Evolutionary conservation across 345 rosid genomes (phyloP).

Genomic region (Cardamine resedifolia): DNA sequence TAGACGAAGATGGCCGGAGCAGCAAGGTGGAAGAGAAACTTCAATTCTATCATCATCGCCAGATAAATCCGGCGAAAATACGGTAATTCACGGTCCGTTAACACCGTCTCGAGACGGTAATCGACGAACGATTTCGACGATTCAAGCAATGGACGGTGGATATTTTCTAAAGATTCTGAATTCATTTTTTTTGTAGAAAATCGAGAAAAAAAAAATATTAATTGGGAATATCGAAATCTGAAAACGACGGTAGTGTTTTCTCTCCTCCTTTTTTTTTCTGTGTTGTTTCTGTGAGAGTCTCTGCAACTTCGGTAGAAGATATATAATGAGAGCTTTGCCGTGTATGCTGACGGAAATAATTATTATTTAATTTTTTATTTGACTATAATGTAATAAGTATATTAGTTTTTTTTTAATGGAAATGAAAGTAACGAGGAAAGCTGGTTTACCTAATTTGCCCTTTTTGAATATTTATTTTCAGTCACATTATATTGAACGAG

Average conservation of each 20-base stretch:
- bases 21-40: slow-evolving; percentile 48
- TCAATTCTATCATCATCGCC: slow-evolving; percentile 58
- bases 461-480: neutral
- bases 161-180: slow-evolving; percentile 35
- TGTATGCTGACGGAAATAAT: slow-evolving; percentile 33
- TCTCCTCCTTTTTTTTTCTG: neutral
- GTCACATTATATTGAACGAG: neutral
- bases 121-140: slow-evolving; percentile 36
- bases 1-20: slow-evolving; percentile 61
- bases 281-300: neutral
- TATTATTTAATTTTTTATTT: neutral
- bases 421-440: slow-evolving; percentile 32
- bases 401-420: neutral
- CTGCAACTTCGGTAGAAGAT: slow-evolving; percentile 9
- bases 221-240: slow-evolving; percentile 3
- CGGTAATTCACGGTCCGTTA: slow-evolving; percentile 43
- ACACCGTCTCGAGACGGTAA: slow-evolving; percentile 50
- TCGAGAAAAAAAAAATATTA: neutral
- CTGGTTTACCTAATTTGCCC: neutral
- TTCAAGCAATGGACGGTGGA: slow-evolving; percentile 35
- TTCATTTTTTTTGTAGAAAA: slow-evolving; percentile 18
- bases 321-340: slow-evolving; percentile 32
- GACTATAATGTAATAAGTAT: neutral
- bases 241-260: neutral
- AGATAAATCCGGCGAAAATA: slow-evolving; percentile 29